Evolutionary conservation across 352 stramenopile genomes (phyloP).

Genomic region (Phytophthora foliorum): DNA sequence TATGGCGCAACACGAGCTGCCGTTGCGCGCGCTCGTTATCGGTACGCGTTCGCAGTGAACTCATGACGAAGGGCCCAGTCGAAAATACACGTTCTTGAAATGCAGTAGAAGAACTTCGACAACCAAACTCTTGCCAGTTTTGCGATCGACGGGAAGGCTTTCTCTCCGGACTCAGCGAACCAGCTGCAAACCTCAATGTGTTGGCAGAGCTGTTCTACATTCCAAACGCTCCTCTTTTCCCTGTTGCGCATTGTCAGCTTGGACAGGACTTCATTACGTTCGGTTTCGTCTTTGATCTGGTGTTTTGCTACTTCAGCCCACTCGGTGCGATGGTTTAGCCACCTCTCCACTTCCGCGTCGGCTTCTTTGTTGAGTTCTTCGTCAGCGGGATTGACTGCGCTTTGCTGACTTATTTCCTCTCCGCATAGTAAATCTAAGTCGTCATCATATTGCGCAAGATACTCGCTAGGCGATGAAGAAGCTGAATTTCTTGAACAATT

Average conservation of each 20-base stretch:
- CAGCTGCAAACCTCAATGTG: too few species aligned
- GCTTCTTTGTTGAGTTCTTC: not conserved
- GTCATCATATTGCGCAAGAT: not conserved
- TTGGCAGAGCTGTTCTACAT: too few species aligned
- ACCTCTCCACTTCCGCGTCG: not conserved
- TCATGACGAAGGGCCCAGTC: too few species aligned
- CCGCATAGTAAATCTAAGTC: not conserved
- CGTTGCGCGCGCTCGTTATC: too few species aligned
- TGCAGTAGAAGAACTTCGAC: too few species aligned
- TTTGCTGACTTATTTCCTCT: not conserved
- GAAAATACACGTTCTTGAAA: too few species aligned
- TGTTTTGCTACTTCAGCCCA: not conserved
- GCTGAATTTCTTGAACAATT: not conserved
- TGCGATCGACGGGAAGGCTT: too few species aligned
- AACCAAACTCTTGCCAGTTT: too few species aligned
- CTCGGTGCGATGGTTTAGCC: not conserved
- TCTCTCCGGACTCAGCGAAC: too few species aligned
- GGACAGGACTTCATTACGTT: not conserved
- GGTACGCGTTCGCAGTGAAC: too few species aligned
- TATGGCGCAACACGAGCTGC: too few species aligned
- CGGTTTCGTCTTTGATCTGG: not conserved
- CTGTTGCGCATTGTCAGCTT: constrained; percentile 3
- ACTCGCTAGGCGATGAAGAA: not conserved
- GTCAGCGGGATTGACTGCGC: not conserved
- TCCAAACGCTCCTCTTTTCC: not conserved